Conservation (phyloP, 306 rosid genomes). For the Medicago ruthenica region DNA sequence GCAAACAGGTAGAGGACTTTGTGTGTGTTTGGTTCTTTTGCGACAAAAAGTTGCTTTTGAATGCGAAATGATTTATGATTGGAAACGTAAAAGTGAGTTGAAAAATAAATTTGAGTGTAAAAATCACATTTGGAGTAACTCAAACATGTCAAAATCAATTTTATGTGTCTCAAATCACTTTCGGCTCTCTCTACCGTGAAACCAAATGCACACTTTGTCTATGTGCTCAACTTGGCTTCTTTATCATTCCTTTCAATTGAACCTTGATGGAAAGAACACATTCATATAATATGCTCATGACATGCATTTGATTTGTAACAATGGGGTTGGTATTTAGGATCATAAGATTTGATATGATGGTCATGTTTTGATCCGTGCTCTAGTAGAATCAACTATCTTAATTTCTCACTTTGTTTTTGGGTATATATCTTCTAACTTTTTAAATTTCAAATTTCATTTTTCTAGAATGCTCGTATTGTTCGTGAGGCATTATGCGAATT, state of each 20-base stretch:
- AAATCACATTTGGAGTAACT: neutral
- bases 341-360: neutral
- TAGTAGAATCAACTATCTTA: constrained; percentile 1
- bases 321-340: constrained; percentile 21
- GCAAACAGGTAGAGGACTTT: constrained; percentile 10
- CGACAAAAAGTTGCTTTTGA: too few species aligned
- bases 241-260: too few species aligned
- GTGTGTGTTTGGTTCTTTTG: neutral
- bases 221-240: neutral
- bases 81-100: too few species aligned
- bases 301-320: constrained; percentile 14
- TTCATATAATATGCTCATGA: constrained; percentile 20
- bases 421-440: constrained; percentile 33
- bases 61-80: neutral
- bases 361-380: constrained; percentile 3
- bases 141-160: neutral
- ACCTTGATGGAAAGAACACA: constrained; percentile 9
- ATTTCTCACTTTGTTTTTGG: constrained; percentile 4
- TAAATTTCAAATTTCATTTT: constrained; percentile 18
- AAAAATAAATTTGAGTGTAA: neutral
- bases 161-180: neutral
- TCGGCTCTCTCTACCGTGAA: neutral
- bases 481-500: constrained; percentile 97
- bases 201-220: neutral
- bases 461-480: constrained; percentile 80